Evolutionary conservation across 768 basidiomycete species (phyloP).

Genomic region (Lentinus tigrinus): DNA sequence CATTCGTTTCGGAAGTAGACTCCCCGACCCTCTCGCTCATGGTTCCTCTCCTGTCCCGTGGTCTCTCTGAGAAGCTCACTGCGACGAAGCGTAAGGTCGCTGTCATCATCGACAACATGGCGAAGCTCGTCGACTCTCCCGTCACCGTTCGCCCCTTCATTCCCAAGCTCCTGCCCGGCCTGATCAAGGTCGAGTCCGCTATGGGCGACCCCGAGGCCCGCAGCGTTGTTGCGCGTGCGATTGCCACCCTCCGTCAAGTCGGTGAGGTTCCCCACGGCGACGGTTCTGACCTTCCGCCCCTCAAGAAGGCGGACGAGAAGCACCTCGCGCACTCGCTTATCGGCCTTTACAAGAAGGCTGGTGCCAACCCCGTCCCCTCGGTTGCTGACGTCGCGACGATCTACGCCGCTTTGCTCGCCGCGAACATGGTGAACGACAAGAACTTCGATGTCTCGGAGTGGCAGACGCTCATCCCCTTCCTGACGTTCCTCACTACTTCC

Average conservation of each 20-base stretch:
- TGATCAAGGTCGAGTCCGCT: conserved; percentile 92
- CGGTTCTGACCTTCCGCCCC: conserved; percentile 86
- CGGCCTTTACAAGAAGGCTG: conserved; percentile 84
- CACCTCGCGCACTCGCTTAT: conserved; percentile 66
- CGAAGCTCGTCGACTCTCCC: conserved; percentile 94
- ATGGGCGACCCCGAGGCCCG: conserved; percentile 99
- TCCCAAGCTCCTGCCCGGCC: conserved; percentile 90
- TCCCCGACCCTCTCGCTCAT: conserved; percentile 95
- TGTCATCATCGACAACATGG: conserved; percentile 98
- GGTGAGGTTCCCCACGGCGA: conserved; percentile 88
- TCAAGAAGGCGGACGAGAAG: conserved; percentile 72
- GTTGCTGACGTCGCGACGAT: conserved; percentile 55
- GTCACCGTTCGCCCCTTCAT: conserved; percentile 96
- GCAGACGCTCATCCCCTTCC: conserved; percentile 77
- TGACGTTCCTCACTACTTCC: conserved; percentile 60
- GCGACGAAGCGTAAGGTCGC: conserved; percentile 97
- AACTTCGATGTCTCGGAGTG: conserved; percentile 90
- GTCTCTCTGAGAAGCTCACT: conserved; percentile 91
- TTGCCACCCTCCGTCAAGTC: conserved; percentile 92
- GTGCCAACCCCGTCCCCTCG: conserved; percentile 54
- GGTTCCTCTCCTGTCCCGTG: conserved; percentile 93
- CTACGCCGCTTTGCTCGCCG: conserved; percentile 78
- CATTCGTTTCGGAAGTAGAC: conserved; percentile 99
- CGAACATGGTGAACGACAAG: conserved; percentile 85
- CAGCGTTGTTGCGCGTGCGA: conserved; percentile 85